Evolutionary conservation across 257 asterid species (phyloP).

Genomic region (Echium plantagineum): DNA sequence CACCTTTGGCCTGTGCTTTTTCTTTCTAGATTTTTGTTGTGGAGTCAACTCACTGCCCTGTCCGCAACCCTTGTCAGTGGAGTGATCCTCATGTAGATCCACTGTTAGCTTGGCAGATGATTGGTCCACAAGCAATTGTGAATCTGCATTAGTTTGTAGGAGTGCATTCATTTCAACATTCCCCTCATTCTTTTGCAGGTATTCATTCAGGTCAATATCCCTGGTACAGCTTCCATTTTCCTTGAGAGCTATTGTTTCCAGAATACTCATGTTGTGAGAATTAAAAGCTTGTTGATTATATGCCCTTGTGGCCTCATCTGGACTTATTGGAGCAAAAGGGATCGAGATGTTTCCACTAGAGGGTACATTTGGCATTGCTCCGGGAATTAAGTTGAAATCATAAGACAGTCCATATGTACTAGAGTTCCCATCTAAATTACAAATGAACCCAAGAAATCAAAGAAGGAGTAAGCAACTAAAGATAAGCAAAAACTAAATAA

Average conservation of each 20-base stretch:
- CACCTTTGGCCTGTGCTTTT: conserved; percentile 91
- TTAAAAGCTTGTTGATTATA: conserved; percentile 18
- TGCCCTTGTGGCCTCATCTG: conserved; percentile 31
- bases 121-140: conserved; percentile 17
- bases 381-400: conserved; percentile 39
- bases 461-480: not conserved
- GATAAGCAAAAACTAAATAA: not conserved
- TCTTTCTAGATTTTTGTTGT: conserved; percentile 57
- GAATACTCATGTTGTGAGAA: conserved; percentile 1
- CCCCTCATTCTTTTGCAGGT: not conserved
- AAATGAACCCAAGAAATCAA: conserved; percentile 13
- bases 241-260: conserved; percentile 12
- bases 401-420: conserved; percentile 22
- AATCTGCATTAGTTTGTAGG: conserved; percentile 17
- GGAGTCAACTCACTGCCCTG: conserved; percentile 51
- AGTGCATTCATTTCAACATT: conserved; percentile 19
- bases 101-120: conserved; percentile 18
- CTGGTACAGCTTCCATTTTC: conserved; percentile 9
- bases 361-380: conserved; percentile 22
- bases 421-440: conserved; percentile 34
- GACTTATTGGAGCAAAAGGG: conserved; percentile 54
- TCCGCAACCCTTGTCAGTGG: conserved; percentile 61
- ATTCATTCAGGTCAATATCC: not conserved
- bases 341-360: conserved; percentile 14
- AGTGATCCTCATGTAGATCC: conserved; percentile 42